A percentile compares a stretch with the other conserved stretches of the same genome.
Conservation (phyloP, 768 basidiomycete species). For the Russula ochroleuca region DNA sequence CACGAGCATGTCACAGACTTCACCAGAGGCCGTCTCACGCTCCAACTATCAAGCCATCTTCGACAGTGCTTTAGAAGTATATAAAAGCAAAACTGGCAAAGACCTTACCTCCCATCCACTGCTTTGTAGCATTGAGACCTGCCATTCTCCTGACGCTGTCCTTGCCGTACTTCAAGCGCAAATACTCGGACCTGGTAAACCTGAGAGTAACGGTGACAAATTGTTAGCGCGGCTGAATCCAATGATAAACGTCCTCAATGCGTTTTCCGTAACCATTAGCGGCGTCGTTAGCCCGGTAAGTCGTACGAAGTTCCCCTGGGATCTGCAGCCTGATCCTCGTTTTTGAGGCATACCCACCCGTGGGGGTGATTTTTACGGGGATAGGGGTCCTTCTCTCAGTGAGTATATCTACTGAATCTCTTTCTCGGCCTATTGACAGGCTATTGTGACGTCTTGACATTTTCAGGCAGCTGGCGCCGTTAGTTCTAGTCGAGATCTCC, state of each 20-base stretch:
- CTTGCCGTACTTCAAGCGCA: background rate
- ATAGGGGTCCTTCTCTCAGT: constrained; percentile 5
- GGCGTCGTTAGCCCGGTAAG: background rate
- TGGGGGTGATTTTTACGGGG: background rate
- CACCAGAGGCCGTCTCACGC: too few relatives aligned
- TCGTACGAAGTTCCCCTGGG: background rate
- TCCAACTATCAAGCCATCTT: background rate
- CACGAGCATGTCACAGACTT: background rate
- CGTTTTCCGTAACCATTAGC: background rate
- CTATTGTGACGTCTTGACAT: background rate
- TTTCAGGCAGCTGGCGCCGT: background rate
- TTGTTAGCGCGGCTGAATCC: background rate
- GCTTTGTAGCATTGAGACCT: background rate
- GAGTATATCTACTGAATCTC: background rate
- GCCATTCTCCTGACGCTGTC: background rate
- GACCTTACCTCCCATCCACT: constrained; percentile 1
- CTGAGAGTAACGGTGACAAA: background rate
- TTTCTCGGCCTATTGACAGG: too few relatives aligned
- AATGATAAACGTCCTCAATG: background rate
- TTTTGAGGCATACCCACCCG: background rate
- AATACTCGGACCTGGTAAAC: background rate
- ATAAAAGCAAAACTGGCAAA: background rate
- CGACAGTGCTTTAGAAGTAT: background rate
- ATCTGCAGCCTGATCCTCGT: background rate
- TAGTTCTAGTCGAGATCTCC: background rate